Percentiles rank a stretch among this genome's conserved stretches.
Conservation (phyloP, 2,329 filamentous ascomycete genomes). For the Hortaea sp. region DNA sequence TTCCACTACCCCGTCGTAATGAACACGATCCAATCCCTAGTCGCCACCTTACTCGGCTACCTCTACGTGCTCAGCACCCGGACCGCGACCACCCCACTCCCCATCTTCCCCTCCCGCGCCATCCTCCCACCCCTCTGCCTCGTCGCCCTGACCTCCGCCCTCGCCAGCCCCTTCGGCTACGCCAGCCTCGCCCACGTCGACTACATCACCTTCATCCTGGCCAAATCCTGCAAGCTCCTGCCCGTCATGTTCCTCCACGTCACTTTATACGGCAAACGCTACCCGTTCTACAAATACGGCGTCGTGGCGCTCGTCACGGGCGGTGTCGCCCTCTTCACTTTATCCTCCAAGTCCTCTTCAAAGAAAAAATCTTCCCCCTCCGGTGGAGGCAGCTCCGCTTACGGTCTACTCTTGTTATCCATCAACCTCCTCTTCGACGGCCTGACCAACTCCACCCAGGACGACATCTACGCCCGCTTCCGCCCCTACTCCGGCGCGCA, state of each 20-base stretch:
- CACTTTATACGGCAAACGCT: constrained; percentile 77
- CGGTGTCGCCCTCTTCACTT: constrained; percentile 88
- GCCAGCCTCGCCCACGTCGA: constrained; percentile 87
- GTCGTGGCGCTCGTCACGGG: constrained; percentile 85
- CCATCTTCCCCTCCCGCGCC: constrained; percentile 65
- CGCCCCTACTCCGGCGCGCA: constrained; percentile 79
- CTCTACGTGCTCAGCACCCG: constrained; percentile 61
- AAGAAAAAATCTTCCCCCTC: constrained; percentile 29
- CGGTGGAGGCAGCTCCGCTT: constrained; percentile 50
- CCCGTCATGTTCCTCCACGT: constrained; percentile 97
- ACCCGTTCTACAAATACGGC: constrained; percentile 92
- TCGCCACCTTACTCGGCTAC: constrained; percentile 73
- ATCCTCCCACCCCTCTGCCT: constrained; percentile 73
- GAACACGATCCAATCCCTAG: constrained; percentile 88
- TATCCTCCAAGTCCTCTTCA: constrained; percentile 49
- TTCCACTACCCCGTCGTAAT: constrained; percentile 94
- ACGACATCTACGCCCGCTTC: constrained; percentile 75
- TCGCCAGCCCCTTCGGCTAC: constrained; percentile 93
- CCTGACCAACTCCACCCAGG: constrained; percentile 91
- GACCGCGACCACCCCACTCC: constrained; percentile 33
- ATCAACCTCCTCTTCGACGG: constrained; percentile 94
- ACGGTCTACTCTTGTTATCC: constrained; percentile 72
- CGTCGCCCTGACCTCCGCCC: constrained; percentile 75
- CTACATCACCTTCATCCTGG: constrained; percentile 95
- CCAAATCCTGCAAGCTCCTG: constrained; percentile 97